A percentile compares a stretch with the other conserved stretches of the same genome.
phyloP scores from a whole-genome alignment of 805 yeast species.

The Ogataea corticis region DNA sequence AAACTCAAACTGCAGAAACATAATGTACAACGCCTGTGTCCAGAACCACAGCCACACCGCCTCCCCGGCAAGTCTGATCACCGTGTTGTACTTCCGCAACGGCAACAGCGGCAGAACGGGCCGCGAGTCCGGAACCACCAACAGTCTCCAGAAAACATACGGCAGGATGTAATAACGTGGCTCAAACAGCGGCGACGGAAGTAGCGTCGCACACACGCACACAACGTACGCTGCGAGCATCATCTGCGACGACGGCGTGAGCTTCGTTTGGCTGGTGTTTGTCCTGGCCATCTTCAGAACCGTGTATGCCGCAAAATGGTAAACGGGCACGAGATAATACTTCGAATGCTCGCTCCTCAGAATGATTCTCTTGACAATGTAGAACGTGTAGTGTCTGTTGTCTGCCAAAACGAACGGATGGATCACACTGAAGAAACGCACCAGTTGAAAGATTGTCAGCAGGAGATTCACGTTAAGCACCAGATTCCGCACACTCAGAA shows the following conservation, averaged over 20 bases:
- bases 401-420: conserved; percentile 94
- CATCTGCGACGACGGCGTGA: conserved; percentile 30
- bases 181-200: conserved; percentile 91
- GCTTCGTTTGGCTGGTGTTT: conserved; percentile 6
- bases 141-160: conserved; percentile 69
- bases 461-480: conserved; percentile 25
- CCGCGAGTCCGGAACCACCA: conserved; percentile 42
- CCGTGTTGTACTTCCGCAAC: conserved; percentile 24
- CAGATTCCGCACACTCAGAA: conserved; percentile 25
- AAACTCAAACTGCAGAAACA: conserved; percentile 66
- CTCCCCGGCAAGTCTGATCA: conserved; percentile 50
- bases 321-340: conserved; percentile 59
- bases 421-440: conserved; percentile 64
- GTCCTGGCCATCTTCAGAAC: conserved; percentile 22
- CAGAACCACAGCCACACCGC: conserved; percentile 60
- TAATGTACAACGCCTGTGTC: conserved; percentile 49
- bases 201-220: conserved; percentile 60
- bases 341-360: conserved; percentile 47
- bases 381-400: conserved; percentile 91
- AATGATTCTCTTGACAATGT: conserved; percentile 71
- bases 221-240: conserved; percentile 51
- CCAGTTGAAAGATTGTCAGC: conserved; percentile 41
- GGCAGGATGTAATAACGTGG: conserved; percentile 92
- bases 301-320: conserved; percentile 54
- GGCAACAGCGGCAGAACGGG: conserved; percentile 24